Evolutionary conservation across 148 eudicot species (phyloP).

Genomic region (Diospyros kaki): DNA sequence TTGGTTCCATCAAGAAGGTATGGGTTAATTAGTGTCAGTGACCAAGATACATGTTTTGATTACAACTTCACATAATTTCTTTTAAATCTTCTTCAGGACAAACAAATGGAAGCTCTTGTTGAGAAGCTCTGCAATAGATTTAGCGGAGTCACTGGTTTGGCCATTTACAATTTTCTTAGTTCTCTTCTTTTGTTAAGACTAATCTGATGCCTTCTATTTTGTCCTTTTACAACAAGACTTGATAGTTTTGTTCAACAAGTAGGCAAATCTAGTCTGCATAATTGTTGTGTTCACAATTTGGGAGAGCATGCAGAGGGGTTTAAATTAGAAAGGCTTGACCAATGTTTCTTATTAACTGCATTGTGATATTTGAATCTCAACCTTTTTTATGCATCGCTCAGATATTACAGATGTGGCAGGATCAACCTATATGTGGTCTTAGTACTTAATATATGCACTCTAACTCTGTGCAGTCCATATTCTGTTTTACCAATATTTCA

Average conservation of each 20-base stretch:
- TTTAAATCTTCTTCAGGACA: slow-evolving; percentile 51
- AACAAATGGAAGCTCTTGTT: slow-evolving; percentile 97
- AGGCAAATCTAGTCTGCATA: neutral
- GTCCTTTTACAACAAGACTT: neutral
- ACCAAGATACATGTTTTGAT: neutral
- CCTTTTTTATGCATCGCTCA: neutral
- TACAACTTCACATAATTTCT: slow-evolving; percentile 9
- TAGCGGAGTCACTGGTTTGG: slow-evolving; percentile 78
- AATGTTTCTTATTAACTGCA: neutral
- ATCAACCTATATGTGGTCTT: neutral
- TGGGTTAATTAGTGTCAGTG: slow-evolving; percentile 3
- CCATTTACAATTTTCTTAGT: neutral
- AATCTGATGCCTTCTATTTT: neutral
- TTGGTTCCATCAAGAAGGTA: slow-evolving; percentile 96
- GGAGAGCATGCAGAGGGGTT: neutral
- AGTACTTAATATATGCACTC: neutral
- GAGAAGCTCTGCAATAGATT: slow-evolving; percentile 96
- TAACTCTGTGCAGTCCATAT: neutral
- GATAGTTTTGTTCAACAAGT: neutral
- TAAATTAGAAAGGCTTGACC: neutral
- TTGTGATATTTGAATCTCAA: neutral
- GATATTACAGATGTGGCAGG: neutral
- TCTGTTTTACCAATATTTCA: neutral
- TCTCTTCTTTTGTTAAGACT: neutral
- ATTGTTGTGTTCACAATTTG: neutral